Evolutionary conservation across 2,329 filamentous ascomycete genomes (phyloP), one percentile per base, ranked within the genome.

Genomic region (Phialemonium atrogriseum): DNA sequence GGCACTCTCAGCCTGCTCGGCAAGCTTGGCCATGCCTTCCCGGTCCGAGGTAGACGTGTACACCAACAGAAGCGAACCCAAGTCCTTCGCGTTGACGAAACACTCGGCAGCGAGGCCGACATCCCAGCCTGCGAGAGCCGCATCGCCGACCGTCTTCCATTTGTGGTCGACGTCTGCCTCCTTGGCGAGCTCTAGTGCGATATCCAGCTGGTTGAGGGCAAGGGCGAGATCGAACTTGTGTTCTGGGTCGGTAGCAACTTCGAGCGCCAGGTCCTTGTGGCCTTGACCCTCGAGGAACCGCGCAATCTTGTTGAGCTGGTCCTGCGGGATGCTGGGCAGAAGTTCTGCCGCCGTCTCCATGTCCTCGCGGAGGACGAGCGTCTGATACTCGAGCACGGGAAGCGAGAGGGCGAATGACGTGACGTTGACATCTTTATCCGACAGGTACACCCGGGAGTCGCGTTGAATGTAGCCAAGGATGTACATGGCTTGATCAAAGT

Each of bases 281-380:
- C 89, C 89, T 59, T 98, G 91, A 3, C 91, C 91, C 58, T 96
- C 91, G 32, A 98, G 70, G 70, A 98, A 98, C 14, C 91, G 80
- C 4, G 91, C 91, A 47, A 98, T 93, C 66, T 96, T 96, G 70
- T 94, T 95, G 58, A 94, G 83, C 57, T 98, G 87, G 42, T 94
- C 85, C n/a, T 78, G 66, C 1, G 89, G 87, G 22, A 98, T 88
- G 13, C 81, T 81, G 5, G 77, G 68, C 11, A 98, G 75, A 41
- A 95, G 70, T 53, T 94, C 87, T 8, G 82, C 80, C 0, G 91
- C 91, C 10, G 85, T 77, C 42, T 96, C 91, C 68, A 96, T 81
- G 48, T 98, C 91, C 31, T 83, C 88, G 35, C 91, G 83, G 12
- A 98, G 77, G 10, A 98, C 89, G 25, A 96, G 68, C 1, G 91